A percentile compares a stretch with the other conserved stretches of the same genome.
Conservation (phyloP, 2,329 filamentous ascomycete genomes). For the Talaromyces pinophilus region DNA sequence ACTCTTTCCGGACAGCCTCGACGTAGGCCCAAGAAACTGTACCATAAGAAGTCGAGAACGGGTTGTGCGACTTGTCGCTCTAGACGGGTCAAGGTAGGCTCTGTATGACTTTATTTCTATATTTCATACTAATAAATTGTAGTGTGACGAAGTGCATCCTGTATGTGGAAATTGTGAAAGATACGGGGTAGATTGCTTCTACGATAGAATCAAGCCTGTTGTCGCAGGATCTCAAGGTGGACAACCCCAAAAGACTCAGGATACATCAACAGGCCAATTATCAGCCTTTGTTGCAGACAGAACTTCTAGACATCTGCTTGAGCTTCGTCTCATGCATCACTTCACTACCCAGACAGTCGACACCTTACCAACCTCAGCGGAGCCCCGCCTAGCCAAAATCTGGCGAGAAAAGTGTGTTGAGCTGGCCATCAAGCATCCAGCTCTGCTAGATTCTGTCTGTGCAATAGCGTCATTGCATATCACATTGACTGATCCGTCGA, state of each 20-base stretch:
- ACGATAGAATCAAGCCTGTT: slow-evolving; percentile 19
- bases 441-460: slow-evolving; percentile 19
- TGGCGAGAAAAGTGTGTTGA: slow-evolving; percentile 14
- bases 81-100: slow-evolving; percentile 26
- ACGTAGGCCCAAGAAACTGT: slow-evolving; percentile 2
- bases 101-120: background rate
- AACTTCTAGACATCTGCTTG: slow-evolving; percentile 22
- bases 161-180: slow-evolving; percentile 24
- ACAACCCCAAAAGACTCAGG: background rate
- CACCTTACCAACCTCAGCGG: slow-evolving; percentile 16
- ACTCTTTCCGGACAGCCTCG: background rate
- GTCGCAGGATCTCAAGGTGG: background rate
- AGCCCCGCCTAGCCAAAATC: slow-evolving; percentile 13
- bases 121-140: background rate
- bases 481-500: slow-evolving; percentile 9
- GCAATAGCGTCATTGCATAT: slow-evolving; percentile 20
- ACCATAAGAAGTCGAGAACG: slow-evolving; percentile 23
- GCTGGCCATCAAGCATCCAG: slow-evolving; percentile 13
- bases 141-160: slow-evolving; percentile 26
- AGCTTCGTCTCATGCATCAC: slow-evolving; percentile 23
- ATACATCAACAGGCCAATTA: background rate
- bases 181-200: slow-evolving; percentile 23
- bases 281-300: background rate
- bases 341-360: slow-evolving; percentile 17
- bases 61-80: slow-evolving; percentile 26